Percentiles rank a stretch among this genome's conserved stretches.
Conservation (phyloP, 257 asterid species). For the Fraxinus pennsylvanica region DNA sequence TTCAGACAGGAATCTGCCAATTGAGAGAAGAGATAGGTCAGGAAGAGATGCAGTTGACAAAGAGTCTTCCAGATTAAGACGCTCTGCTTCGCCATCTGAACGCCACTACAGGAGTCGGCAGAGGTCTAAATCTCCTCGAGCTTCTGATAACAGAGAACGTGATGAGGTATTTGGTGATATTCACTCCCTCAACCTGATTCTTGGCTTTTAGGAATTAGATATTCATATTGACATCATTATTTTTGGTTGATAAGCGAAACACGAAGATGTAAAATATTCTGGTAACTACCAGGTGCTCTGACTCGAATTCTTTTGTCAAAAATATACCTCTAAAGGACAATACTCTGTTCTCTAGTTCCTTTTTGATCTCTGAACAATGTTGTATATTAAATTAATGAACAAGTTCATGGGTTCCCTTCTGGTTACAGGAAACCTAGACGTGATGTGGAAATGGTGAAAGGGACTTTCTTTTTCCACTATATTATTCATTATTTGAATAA, state of each 20-base stretch:
- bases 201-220: slow-evolving; percentile 14
- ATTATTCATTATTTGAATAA: slow-evolving; percentile 7
- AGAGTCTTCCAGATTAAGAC: slow-evolving; percentile 57
- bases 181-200: slow-evolving; percentile 37
- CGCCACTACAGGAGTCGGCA: slow-evolving; percentile 54
- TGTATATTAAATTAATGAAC: not conserved
- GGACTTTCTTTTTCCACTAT: slow-evolving; percentile 12
- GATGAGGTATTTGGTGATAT: slow-evolving; percentile 94
- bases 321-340: not conserved
- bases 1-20: slow-evolving; percentile 43
- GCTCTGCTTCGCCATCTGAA: slow-evolving; percentile 61
- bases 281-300: not conserved
- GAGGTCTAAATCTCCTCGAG: slow-evolving; percentile 72
- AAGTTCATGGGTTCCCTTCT: not conserved
- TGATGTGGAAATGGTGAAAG: slow-evolving; percentile 9
- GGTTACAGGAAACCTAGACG: not conserved
- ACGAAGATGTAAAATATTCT: slow-evolving; percentile 1
- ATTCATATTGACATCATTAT: slow-evolving; percentile 4
- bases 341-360: not conserved
- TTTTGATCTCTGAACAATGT: not conserved
- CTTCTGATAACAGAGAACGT: slow-evolving; percentile 55
- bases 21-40: slow-evolving; percentile 52
- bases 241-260: not conserved
- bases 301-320: not conserved
- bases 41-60: slow-evolving; percentile 56